Percentiles rank a stretch among this genome's conserved stretches.
These are phyloP conservation scores for Decorospora gaudefroyi DNA, from an alignment of 2,329 filamentous ascomycete species.

Conservation along the genomic window DNA sequence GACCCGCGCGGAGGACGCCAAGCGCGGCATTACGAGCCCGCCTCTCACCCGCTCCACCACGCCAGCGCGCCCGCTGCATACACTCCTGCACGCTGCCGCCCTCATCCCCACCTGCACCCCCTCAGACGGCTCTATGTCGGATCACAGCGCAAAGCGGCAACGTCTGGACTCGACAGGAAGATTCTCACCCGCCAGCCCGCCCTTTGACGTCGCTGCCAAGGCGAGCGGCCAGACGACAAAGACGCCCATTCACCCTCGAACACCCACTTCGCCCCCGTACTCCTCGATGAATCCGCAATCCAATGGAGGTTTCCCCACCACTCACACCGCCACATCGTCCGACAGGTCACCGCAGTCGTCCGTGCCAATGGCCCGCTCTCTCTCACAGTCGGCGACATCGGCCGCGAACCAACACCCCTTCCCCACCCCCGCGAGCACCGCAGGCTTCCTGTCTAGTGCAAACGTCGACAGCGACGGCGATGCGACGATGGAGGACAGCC, in stretches of 20 bases:
- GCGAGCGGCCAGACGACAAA: constrained; percentile 47
- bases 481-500: constrained; percentile 48
- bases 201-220: constrained; percentile 49
- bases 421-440: constrained; percentile 48
- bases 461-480: constrained; percentile 51
- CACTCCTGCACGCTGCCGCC: constrained; percentile 22
- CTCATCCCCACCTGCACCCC: constrained; percentile 9
- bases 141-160: constrained; percentile 47
- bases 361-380: constrained; percentile 44
- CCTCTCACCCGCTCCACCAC: constrained; percentile 24
- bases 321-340: constrained; percentile 32
- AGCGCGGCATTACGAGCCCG: constrained; percentile 33
- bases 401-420: constrained; percentile 39
- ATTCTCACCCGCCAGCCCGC: constrained; percentile 53
- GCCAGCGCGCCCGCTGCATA: too few species aligned
- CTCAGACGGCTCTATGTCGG: constrained; percentile 37
- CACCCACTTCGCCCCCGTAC: constrained; percentile 55
- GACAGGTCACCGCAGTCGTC: constrained; percentile 52
- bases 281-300: constrained; percentile 53
- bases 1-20: constrained; percentile 37
- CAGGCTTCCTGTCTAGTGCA: constrained; percentile 38
- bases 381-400: constrained; percentile 42
- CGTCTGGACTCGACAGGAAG: constrained; percentile 48
- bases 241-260: constrained; percentile 51
- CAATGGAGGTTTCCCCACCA: constrained; percentile 43